Conservation (phyloP, 2,329 filamentous ascomycete species). For the Taxawa tesnikishii region DNA sequence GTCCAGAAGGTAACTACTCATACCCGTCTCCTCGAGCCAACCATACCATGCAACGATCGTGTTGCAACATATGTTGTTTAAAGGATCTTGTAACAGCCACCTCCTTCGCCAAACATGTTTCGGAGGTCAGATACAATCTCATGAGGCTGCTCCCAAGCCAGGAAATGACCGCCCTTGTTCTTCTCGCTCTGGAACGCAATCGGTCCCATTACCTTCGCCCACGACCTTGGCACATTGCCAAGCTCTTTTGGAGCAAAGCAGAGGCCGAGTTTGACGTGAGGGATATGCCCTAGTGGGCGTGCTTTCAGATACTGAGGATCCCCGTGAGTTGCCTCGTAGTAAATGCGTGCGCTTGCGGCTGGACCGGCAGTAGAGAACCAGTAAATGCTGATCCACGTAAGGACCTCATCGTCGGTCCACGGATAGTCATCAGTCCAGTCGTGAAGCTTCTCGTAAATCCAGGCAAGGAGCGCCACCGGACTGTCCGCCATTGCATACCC, state of each 20-base stretch:
- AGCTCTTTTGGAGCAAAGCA: conserved; percentile 49
- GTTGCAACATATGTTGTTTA: too few relatives aligned
- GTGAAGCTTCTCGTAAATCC: conserved; percentile 72
- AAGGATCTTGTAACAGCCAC: conserved; percentile 12
- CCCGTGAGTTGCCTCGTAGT: conserved; percentile 52
- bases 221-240: conserved; percentile 39
- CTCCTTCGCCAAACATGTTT: conserved; percentile 41
- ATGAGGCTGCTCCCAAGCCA: conserved; percentile 43
- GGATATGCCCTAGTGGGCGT: conserved; percentile 28
- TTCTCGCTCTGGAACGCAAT: conserved; percentile 45
- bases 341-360: conserved; percentile 55
- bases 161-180: conserved; percentile 45
- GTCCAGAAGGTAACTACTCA: too few relatives aligned
- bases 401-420: conserved; percentile 65
- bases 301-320: conserved; percentile 15
- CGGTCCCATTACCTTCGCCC: conserved; percentile 44
- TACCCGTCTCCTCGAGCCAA: too few relatives aligned
- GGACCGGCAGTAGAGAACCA: conserved; percentile 59
- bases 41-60: too few relatives aligned
- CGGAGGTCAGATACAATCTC: conserved; percentile 38
- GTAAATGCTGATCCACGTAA: conserved; percentile 65
- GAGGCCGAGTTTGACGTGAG: conserved; percentile 38
- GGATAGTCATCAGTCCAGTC: conserved; percentile 62
- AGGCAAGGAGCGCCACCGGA: conserved; percentile 58
- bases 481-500: conserved; percentile 58